phyloP scores from a whole-genome alignment of 2,329 filamentous ascomycete species.

The Colletotrichum euphorbiae region DNA sequence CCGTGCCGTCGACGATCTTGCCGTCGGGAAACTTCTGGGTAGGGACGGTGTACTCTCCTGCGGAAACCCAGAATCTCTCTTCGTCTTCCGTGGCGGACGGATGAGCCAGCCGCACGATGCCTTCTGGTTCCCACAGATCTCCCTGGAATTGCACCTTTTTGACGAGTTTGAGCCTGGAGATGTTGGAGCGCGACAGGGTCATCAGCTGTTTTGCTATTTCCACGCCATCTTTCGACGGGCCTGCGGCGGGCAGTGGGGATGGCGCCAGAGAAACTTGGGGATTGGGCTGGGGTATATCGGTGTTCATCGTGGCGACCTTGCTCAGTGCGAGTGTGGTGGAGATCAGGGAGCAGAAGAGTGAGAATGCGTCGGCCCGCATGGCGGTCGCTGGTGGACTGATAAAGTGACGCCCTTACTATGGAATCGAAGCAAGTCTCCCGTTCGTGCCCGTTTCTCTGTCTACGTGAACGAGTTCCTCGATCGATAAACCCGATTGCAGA shows the following conservation, averaged over 20 bases:
- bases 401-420: too few relatives aligned
- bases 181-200: conserved; percentile 48
- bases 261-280: conserved; percentile 48
- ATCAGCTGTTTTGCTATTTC: conserved; percentile 53
- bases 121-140: conserved; percentile 61
- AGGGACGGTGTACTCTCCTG: conserved; percentile 55
- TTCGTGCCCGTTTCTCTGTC: too few relatives aligned
- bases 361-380: background rate
- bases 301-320: background rate
- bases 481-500: background rate
- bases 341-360: background rate
- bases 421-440: too few relatives aligned
- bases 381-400: too few relatives aligned
- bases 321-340: background rate
- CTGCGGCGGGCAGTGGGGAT: conserved; percentile 49
- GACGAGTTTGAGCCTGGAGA: conserved; percentile 53
- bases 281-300: conserved; percentile 51
- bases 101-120: conserved; percentile 54
- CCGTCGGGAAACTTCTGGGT: conserved; percentile 52
- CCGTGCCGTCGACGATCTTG: conserved; percentile 63
- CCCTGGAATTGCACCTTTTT: conserved; percentile 56
- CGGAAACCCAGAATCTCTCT: conserved; percentile 57
- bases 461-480: too few relatives aligned
- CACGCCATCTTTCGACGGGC: conserved; percentile 49
- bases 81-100: conserved; percentile 36